These are phyloP conservation scores for Syncephalastrum sp. DNA, from an alignment of 371 early-diverging fungal species.

Conservation along the genomic window DNA sequence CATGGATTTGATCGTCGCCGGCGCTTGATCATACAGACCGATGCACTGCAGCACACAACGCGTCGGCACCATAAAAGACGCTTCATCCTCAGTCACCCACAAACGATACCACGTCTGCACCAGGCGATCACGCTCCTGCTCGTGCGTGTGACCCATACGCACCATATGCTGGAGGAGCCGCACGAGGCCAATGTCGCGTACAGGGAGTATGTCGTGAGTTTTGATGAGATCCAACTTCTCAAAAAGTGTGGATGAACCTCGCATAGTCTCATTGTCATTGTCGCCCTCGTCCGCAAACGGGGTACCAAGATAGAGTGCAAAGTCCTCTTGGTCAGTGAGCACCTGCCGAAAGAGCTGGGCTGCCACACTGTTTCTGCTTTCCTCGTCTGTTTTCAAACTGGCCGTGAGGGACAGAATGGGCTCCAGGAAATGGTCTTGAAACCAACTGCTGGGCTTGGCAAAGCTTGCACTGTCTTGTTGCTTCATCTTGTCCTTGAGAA, in stretches of 20 bases:
- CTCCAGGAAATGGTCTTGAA: slow-evolving; percentile 30
- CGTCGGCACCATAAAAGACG: slow-evolving; percentile 26
- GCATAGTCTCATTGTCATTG: slow-evolving; percentile 1
- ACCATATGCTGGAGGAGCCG: slow-evolving; percentile 33
- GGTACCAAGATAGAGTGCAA: slow-evolving; percentile 38
- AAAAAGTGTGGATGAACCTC: slow-evolving; percentile 11
- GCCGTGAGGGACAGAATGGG: slow-evolving; percentile 23
- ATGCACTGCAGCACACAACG: slow-evolving; percentile 34
- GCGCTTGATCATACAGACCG: slow-evolving; percentile 43
- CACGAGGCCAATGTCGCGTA: slow-evolving; percentile 28
- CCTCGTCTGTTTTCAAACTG: slow-evolving; percentile 5
- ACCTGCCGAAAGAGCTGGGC: slow-evolving; percentile 31
- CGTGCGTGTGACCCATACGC: slow-evolving; percentile 20
- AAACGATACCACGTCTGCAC: slow-evolving; percentile 26
- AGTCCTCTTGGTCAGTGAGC: slow-evolving; percentile 26
- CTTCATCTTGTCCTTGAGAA: slow-evolving; percentile 18
- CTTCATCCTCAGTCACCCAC: slow-evolving; percentile 18
- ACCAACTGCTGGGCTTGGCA: slow-evolving; percentile 28
- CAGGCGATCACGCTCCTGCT: slow-evolving; percentile 17
- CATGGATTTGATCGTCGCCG: slow-evolving; percentile 35
- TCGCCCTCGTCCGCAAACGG: slow-evolving; percentile 7
- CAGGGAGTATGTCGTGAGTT: slow-evolving; percentile 24
- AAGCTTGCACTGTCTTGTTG: slow-evolving; percentile 1
- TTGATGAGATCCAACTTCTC: slow-evolving; percentile 17
- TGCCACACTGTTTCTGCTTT: slow-evolving; percentile 18